Percentiles rank a stretch among this genome's conserved stretches.
Conservation (phyloP, 768 basidiomycete species). For the Calocera cornea region DNA sequence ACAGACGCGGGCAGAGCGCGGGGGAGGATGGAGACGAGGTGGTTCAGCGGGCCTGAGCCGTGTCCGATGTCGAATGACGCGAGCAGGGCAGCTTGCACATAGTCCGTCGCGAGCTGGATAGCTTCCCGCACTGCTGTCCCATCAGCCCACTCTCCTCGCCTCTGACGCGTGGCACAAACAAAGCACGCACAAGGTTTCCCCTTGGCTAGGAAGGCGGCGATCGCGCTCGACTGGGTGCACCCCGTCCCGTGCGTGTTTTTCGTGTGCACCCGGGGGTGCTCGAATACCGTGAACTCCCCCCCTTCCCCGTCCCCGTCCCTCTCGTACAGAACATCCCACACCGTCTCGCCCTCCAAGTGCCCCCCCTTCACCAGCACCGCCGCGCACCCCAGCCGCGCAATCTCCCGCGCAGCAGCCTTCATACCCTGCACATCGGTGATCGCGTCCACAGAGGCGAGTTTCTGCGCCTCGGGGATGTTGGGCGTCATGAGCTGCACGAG, state of each 20-base stretch:
- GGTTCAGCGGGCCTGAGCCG: slow-evolving; percentile 79
- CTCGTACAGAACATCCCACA: slow-evolving; percentile 52
- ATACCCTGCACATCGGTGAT: slow-evolving; percentile 40
- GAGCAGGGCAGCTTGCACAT: slow-evolving; percentile 61
- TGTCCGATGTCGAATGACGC: slow-evolving; percentile 52
- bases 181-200: slow-evolving; percentile 26
- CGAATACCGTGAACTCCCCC: slow-evolving; percentile 36
- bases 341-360: slow-evolving; percentile 40
- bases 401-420: slow-evolving; percentile 39
- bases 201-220: slow-evolving; percentile 51
- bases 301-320: slow-evolving; percentile 18
- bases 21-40: slow-evolving; percentile 47
- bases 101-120: slow-evolving; percentile 45
- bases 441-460: slow-evolving; percentile 41
- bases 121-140: slow-evolving; percentile 42
- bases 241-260: slow-evolving; percentile 82
- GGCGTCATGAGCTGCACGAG: slow-evolving; percentile 65
- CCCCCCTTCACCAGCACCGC: slow-evolving; percentile 79
- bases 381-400: slow-evolving; percentile 36
- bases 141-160: neutral
- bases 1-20: slow-evolving; percentile 45
- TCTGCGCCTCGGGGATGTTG: slow-evolving; percentile 67
- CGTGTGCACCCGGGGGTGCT: slow-evolving; percentile 48
- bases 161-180: slow-evolving; percentile 14
- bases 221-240: slow-evolving; percentile 76